phyloP scores from a whole-genome alignment of 352 stramenopile genomes.

The Phytophthora aleatoria region DNA sequence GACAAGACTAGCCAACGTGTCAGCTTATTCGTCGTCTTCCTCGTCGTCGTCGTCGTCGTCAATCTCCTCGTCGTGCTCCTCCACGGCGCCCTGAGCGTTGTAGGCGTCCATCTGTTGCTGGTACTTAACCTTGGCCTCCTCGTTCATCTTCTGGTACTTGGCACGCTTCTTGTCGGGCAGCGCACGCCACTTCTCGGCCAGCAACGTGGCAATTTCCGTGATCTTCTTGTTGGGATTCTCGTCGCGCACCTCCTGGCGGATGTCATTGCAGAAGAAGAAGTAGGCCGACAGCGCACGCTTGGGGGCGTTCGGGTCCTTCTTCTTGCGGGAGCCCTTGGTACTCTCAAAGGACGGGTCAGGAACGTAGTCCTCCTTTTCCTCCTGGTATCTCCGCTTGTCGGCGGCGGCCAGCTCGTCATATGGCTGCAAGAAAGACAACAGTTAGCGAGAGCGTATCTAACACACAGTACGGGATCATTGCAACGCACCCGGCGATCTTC shows the following conservation, averaged over 20 bases:
- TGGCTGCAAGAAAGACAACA: conserved; percentile 40
- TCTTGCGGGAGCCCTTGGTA: conserved; percentile 71
- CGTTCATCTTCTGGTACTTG: conserved; percentile 89
- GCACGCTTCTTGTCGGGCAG: conserved; percentile 93
- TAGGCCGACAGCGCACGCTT: conserved; percentile 95
- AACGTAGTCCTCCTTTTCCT: conserved; percentile 91
- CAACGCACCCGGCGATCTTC: conserved; percentile 63
- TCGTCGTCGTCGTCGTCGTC: conserved; percentile 46
- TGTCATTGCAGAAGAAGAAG: conserved; percentile 96
- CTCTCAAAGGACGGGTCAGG: conserved; percentile 83
- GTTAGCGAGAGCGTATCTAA: conserved; percentile 3
- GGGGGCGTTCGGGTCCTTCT: conserved; percentile 93
- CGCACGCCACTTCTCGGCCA: conserved; percentile 85
- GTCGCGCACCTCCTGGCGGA: conserved; percentile 87
- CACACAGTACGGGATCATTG: conserved; percentile 6
- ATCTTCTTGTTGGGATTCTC: conserved; percentile 96
- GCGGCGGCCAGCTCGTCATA: conserved; percentile 86
- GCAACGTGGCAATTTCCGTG: conserved; percentile 88
- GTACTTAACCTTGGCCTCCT: conserved; percentile 89
- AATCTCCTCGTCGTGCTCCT: conserved; percentile 55
- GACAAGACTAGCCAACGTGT: background rate
- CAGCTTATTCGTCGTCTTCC: conserved; percentile 61
- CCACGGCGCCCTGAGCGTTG: conserved; percentile 62
- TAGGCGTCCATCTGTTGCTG: conserved; percentile 91
- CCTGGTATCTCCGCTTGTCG: conserved; percentile 87